Evolutionary conservation across 176 grass and related monocot species (phyloP).

Genomic region (Eleusine indica): DNA sequence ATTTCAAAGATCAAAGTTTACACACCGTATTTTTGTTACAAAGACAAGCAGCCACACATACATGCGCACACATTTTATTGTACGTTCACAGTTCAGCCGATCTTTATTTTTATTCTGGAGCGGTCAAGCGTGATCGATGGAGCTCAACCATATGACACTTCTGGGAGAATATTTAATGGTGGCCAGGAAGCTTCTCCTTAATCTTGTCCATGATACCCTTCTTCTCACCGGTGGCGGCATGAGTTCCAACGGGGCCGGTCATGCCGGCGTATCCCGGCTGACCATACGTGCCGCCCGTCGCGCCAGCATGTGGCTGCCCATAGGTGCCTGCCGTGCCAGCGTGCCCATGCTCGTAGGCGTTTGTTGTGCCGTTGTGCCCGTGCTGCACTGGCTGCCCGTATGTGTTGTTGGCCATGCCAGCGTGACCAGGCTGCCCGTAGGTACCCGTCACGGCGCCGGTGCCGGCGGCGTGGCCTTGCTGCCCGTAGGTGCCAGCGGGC

Average conservation of each 20-base stretch:
- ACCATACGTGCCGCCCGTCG: neutral
- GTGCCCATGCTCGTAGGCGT: neutral
- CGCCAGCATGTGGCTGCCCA: neutral
- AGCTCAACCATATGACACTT: too few species aligned
- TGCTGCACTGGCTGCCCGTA: neutral
- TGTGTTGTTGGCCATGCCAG: neutral
- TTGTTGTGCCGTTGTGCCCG: neutral
- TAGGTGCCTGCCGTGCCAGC: neutral
- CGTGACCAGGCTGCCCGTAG: neutral
- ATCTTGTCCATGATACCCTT: constrained; percentile 73
- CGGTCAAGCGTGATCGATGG: too few species aligned
- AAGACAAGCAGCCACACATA: too few species aligned
- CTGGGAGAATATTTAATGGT: constrained; percentile 19
- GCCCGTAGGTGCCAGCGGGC: constrained; percentile 29
- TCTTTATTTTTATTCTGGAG: too few species aligned
- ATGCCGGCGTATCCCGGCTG: neutral
- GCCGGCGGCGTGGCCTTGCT: neutral
- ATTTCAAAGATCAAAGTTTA: too few species aligned
- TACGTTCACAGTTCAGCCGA: too few species aligned
- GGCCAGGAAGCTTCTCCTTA: constrained; percentile 71
- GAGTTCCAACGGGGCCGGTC: neutral
- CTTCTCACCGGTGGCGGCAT: constrained; percentile 31
- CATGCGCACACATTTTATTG: too few species aligned
- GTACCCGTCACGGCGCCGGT: neutral
- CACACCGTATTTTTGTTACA: too few species aligned